Conservation (phyloP, 2,329 filamentous ascomycete species). For the Aspergillus hiratsukae region DNA sequence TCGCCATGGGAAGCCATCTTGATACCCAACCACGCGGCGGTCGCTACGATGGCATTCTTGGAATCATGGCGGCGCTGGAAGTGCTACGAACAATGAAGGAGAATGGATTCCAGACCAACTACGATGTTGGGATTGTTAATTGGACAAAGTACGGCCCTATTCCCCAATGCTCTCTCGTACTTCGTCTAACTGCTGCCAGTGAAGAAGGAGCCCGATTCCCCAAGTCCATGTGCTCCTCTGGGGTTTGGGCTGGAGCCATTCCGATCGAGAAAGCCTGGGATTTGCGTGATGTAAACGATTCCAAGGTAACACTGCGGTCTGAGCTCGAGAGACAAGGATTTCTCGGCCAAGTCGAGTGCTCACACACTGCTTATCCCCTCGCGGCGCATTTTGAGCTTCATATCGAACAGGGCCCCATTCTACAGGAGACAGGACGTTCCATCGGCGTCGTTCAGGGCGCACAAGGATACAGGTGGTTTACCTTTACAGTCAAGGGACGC, state of each 20-base stretch:
- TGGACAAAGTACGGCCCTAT: slow-evolving; percentile 26
- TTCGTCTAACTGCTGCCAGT: slow-evolving; percentile 35
- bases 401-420: slow-evolving; percentile 72
- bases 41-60: slow-evolving; percentile 70
- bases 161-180: neutral
- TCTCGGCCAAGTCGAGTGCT: slow-evolving; percentile 53
- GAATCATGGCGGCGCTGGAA: slow-evolving; percentile 65
- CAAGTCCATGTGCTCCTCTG: slow-evolving; percentile 66
- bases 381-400: slow-evolving; percentile 75
- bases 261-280: slow-evolving; percentile 56
- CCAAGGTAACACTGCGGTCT: slow-evolving; percentile 53
- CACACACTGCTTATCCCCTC: slow-evolving; percentile 55
- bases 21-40: slow-evolving; percentile 30
- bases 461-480: slow-evolving; percentile 67
- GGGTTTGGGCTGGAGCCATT: slow-evolving; percentile 66
- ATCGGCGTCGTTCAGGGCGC: slow-evolving; percentile 65
- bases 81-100: slow-evolving; percentile 63
- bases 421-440: slow-evolving; percentile 57
- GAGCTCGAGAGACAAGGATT: slow-evolving; percentile 67
- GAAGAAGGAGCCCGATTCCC: slow-evolving; percentile 77
- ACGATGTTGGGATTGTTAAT: slow-evolving; percentile 65
- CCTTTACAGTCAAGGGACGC: slow-evolving; percentile 57
- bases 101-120: slow-evolving; percentile 60
- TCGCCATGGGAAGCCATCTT: slow-evolving; percentile 45
- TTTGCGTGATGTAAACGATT: slow-evolving; percentile 54